Evolutionary conservation across 2,329 filamentous ascomycete genomes (phyloP), one percentile per base, ranked within the genome.

Genomic region (Thielaviopsis punctulata): DNA sequence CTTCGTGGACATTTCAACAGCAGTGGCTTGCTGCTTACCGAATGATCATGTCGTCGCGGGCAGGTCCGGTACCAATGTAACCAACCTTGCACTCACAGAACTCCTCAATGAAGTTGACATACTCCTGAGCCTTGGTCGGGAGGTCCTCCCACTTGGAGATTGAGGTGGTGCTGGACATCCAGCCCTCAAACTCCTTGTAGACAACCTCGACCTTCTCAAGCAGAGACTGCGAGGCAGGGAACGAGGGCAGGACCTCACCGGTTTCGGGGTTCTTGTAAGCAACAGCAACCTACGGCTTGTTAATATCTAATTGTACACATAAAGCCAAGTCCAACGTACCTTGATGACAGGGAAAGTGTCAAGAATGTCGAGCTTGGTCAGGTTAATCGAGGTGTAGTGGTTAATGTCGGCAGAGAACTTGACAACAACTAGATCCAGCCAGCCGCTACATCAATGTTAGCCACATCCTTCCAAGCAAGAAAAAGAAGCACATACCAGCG

Each of bases 271-370:
- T 63, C 59, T 72, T 73, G 68, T 94, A 94, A 2, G 77, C 79
- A 13, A 83, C 76, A 18, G 83, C 84, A 49, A 55, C 47, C 50
- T 51, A 86, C 72, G 23, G 36, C 24, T 52, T 49, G 24, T 43
- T 19, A 22, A 41, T 18, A 27, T 27, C 19, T n/a, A 9, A 18
- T 21, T 19, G 24, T 2, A 23, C 46, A 39, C 51, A 56, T 46
- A 23, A 21, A 21, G 30, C 45, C 44, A 41, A 27, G 15, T 25
- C 48, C 25, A 45, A 23, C 52, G 41, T 33, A 55, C 45, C 64
- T 88, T 84, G 66, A 93, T 75, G 60, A 79, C 80, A 9, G 76
- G 71, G 63, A 94, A 87, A 27, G 76, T 76, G 62, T 88, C 84
- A 15, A 88, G 72, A 36, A 87, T 73, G 59, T 86, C 81, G 19